These are phyloP conservation scores for Staphylotrichum tortipilum DNA, from an alignment of 495 filamentous ascomycete genomes.

Conservation along the genomic window DNA sequence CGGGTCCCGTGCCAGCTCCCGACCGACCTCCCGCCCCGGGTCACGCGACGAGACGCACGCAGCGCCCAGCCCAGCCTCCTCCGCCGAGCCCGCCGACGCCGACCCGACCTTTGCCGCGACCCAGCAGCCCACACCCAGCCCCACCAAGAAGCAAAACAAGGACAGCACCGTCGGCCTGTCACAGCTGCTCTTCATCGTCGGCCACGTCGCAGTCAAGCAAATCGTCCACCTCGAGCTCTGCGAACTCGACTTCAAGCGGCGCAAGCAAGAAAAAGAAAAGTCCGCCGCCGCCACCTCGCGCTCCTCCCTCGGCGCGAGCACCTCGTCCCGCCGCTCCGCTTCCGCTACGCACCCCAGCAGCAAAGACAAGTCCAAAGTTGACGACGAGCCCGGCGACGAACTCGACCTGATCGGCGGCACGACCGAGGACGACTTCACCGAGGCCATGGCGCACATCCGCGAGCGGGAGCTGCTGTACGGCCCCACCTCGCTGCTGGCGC, in stretches of 20 bases:
- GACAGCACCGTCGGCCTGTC: slow-evolving; percentile 68
- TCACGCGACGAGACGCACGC: slow-evolving; percentile 33
- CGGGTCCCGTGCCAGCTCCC: background rate
- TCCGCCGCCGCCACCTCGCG: slow-evolving; percentile 34
- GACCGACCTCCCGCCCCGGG: slow-evolving; percentile 25
- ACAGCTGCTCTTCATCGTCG: slow-evolving; percentile 90
- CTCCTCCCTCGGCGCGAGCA: slow-evolving; percentile 24
- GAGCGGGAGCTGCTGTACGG: slow-evolving; percentile 92
- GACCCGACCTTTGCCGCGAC: slow-evolving; percentile 17
- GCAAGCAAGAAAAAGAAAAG: slow-evolving; percentile 92
- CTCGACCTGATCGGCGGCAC: slow-evolving; percentile 95
- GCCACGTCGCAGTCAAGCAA: slow-evolving; percentile 95
- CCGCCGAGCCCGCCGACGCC: slow-evolving; percentile 21
- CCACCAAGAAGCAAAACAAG: slow-evolving; percentile 39
- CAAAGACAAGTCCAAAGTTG: slow-evolving; percentile 23
- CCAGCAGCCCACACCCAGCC: slow-evolving; percentile 25
- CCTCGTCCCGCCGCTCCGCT: slow-evolving; percentile 22
- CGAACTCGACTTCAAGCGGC: slow-evolving; percentile 93
- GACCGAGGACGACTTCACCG: slow-evolving; percentile 96
- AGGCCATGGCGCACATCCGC: slow-evolving; percentile 88
- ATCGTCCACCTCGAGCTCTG: slow-evolving; percentile 99
- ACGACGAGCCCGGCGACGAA: slow-evolving; percentile 70
- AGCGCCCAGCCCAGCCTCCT: slow-evolving; percentile 20
- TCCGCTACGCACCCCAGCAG: slow-evolving; percentile 4
- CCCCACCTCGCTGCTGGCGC: slow-evolving; percentile 70